Percentiles rank a stretch among this genome's conserved stretches.
Conservation (phyloP, 2,329 filamentous ascomycete species). For the Chaetomium olivaceum region DNA sequence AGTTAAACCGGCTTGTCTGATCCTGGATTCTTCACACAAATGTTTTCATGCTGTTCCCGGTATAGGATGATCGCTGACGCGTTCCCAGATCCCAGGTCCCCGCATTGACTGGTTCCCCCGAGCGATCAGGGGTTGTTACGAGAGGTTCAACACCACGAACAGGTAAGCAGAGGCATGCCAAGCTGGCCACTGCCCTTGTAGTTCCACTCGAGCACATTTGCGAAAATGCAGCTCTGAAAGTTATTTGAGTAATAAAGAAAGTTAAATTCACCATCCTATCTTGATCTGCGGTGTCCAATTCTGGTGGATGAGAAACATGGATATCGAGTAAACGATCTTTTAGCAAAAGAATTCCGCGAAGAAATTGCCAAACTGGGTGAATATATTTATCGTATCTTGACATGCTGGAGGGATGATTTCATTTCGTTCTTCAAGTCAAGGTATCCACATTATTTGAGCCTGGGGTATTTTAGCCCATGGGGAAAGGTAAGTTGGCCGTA, state of each 20-base stretch:
- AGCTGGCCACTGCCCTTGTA: background rate
- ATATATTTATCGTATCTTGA: background rate
- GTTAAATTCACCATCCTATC: background rate
- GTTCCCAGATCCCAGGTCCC: slow-evolving; percentile 13
- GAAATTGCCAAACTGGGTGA: background rate
- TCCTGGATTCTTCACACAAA: slow-evolving; percentile 14
- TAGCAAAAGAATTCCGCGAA: too few relatives aligned
- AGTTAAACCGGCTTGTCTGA: slow-evolving; percentile 45
- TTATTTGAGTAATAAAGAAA: background rate
- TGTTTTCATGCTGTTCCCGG: background rate
- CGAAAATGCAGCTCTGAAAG: background rate
- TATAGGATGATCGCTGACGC: slow-evolving; percentile 24
- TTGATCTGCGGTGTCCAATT: background rate
- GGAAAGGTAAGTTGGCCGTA: background rate
- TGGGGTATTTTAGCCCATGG: background rate
- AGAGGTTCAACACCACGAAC: background rate
- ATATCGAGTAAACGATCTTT: too few relatives aligned
- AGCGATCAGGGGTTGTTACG: slow-evolving; percentile 3
- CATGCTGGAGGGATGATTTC: background rate
- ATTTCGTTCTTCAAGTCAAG: background rate
- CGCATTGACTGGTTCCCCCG: background rate
- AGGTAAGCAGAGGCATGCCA: slow-evolving; percentile 9
- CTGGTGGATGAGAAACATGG: too few relatives aligned
- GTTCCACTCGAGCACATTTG: background rate
- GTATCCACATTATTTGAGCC: background rate